Percentiles rank a stretch among this genome's conserved stretches.
Conservation (phyloP, 371 early-diverging fungal genomes). For the Mortierella polycephala region DNA sequence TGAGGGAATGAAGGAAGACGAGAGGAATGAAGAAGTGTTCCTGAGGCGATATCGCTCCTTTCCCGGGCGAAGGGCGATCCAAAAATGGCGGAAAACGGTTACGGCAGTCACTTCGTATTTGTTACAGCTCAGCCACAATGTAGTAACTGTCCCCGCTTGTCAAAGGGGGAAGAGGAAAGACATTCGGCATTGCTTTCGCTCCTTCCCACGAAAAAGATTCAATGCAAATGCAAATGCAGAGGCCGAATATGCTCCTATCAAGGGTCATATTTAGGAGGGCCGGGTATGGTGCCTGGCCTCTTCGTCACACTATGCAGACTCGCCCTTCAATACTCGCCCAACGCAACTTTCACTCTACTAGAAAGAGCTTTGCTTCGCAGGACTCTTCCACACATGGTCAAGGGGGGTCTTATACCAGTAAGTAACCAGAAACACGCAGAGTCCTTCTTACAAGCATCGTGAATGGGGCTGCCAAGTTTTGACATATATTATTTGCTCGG, state of each 20-base stretch:
- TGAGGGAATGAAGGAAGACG: neutral
- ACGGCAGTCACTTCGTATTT: neutral
- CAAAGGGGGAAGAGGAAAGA: neutral
- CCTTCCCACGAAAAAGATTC: neutral
- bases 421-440: neutral
- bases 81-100: neutral
- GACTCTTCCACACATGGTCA: slow-evolving; percentile 3
- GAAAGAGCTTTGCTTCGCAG: slow-evolving; percentile 10
- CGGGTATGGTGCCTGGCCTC: slow-evolving; percentile 3
- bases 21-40: slow-evolving; percentile 4
- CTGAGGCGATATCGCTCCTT: neutral
- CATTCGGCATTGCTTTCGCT: neutral
- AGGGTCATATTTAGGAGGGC: slow-evolving; percentile 21
- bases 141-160: neutral
- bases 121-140: neutral
- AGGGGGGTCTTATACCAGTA: slow-evolving; percentile 32
- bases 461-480: too few species aligned
- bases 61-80: too few species aligned
- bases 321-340: slow-evolving; percentile 15
- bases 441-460: neutral
- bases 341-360: slow-evolving; percentile 39
- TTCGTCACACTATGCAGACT: slow-evolving; percentile 4
- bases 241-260: slow-evolving; percentile 15
- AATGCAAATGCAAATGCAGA: slow-evolving; percentile 1
- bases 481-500: neutral